Conservation (phyloP, 306 rosid genomes). For the Sesbania bispinosa region DNA sequence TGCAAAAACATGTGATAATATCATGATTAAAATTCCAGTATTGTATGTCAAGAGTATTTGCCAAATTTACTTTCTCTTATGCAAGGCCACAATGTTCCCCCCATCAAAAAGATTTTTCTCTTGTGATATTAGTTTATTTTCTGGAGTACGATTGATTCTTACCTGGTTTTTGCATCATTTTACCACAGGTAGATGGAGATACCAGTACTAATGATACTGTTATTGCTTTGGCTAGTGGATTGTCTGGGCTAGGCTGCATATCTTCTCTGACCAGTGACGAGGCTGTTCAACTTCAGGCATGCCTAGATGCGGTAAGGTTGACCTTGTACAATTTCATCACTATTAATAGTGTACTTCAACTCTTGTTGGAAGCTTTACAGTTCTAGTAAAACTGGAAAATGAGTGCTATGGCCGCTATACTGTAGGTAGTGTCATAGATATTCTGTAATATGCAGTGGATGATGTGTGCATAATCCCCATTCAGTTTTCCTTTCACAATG, state of each 20-base stretch:
- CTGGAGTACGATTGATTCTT: slow-evolving; percentile 13
- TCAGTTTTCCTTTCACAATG: background rate
- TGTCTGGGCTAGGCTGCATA: slow-evolving; percentile 61
- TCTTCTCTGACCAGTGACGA: slow-evolving; percentile 58
- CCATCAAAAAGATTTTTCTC: background rate
- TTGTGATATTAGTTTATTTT: background rate
- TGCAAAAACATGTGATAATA: background rate
- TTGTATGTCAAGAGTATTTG: slow-evolving; percentile 3
- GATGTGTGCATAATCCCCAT: background rate
- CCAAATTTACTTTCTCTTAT: background rate
- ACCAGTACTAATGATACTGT: slow-evolving; percentile 96
- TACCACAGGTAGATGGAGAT: slow-evolving; percentile 90
- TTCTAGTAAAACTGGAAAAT: slow-evolving; percentile 17
- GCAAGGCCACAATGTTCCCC: background rate
- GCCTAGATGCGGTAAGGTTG: slow-evolving; percentile 70
- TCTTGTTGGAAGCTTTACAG: background rate
- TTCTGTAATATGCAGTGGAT: background rate
- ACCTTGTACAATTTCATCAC: slow-evolving; percentile 12
- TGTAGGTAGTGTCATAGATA: background rate
- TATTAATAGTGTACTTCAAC: background rate
- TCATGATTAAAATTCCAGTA: slow-evolving; percentile 6
- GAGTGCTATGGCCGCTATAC: background rate
- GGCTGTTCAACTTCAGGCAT: slow-evolving; percentile 77
- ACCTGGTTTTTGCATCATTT: slow-evolving; percentile 2
- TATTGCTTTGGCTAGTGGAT: slow-evolving; percentile 89